Evolutionary conservation across 1,139 yeast genomes (phyloP).

Genomic region (Protomyces inundatus): DNA sequence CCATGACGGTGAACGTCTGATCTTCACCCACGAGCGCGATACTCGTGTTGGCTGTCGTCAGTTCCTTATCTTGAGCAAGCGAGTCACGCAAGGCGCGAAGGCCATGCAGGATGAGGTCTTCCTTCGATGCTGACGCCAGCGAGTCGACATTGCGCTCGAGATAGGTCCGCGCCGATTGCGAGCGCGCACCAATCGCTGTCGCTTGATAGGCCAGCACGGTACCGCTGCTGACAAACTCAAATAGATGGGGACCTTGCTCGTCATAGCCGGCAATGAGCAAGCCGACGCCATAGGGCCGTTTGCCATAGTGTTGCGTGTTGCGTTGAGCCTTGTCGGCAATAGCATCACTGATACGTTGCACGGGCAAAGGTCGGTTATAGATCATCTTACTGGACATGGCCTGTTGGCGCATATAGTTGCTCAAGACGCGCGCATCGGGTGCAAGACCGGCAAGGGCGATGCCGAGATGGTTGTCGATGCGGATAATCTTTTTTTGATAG

Average conservation of each 20-base stretch:
- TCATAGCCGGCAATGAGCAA: slow-evolving; percentile 86
- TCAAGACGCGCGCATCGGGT: slow-evolving; percentile 87
- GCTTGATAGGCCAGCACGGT: slow-evolving; percentile 86
- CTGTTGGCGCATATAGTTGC: slow-evolving; percentile 83
- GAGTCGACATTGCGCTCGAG: slow-evolving; percentile 76
- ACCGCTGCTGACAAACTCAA: slow-evolving; percentile 95
- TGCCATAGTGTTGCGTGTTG: slow-evolving; percentile 92
- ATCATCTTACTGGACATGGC: slow-evolving; percentile 84
- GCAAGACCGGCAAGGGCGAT: slow-evolving; percentile 95
- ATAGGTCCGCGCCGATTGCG: slow-evolving; percentile 96
- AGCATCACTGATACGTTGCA: slow-evolving; percentile 74
- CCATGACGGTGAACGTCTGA: slow-evolving; percentile 66
- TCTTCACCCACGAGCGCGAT: slow-evolving; percentile 87
- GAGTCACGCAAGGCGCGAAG: slow-evolving; percentile 91
- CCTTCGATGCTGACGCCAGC: slow-evolving; percentile 53
- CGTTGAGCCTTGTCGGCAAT: slow-evolving; percentile 96
- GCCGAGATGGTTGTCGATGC: slow-evolving; percentile 90
- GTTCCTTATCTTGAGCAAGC: slow-evolving; percentile 85
- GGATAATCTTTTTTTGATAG: slow-evolving; percentile 86
- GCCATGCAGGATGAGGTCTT: slow-evolving; percentile 78
- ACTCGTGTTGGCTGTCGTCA: slow-evolving; percentile 76
- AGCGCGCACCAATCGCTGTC: slow-evolving; percentile 96
- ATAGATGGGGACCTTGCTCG: slow-evolving; percentile 87
- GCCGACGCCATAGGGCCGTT: slow-evolving; percentile 97
- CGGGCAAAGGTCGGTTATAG: slow-evolving; percentile 80